phyloP scores from a whole-genome alignment of 139 green algal species.

The Marvania coccoides region DNA sequence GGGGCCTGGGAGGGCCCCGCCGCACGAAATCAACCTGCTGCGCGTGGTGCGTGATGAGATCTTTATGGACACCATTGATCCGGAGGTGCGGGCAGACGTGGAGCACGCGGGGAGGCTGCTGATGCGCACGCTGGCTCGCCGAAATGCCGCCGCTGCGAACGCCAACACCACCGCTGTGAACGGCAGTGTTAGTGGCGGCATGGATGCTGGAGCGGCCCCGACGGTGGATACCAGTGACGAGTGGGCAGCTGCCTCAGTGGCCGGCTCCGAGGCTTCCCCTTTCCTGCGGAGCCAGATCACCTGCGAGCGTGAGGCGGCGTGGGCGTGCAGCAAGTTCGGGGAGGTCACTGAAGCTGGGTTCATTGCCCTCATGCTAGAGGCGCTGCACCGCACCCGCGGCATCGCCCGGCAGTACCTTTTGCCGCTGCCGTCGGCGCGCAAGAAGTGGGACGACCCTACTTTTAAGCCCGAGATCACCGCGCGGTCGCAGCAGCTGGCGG shows the following conservation, averaged over 20 bases:
- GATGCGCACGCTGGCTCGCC: background rate
- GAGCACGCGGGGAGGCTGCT: constrained; percentile 39
- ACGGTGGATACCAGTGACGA: constrained; percentile 6
- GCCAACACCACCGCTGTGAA: background rate
- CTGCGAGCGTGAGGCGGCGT: background rate
- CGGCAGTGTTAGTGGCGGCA: background rate
- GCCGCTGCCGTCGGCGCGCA: constrained; percentile 31
- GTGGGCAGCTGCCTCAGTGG: background rate
- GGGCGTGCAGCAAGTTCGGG: background rate
- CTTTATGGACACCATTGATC: constrained; percentile 51
- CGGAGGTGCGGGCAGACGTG: constrained; percentile 53
- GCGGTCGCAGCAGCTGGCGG: constrained; percentile 43
- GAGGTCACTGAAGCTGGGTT: constrained; percentile 30
- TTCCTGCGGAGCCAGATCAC: too few relatives aligned
- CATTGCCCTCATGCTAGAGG: constrained; percentile 51
- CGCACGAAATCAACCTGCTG: constrained; percentile 36
- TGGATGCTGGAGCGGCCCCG: constrained; percentile 7
- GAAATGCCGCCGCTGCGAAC: background rate
- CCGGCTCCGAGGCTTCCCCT: background rate
- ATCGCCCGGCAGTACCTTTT: constrained; percentile 52
- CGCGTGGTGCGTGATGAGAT: constrained; percentile 43
- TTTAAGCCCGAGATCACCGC: constrained; percentile 55
- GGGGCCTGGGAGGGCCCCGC: constrained; percentile 1
- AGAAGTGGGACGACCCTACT: constrained; percentile 43
- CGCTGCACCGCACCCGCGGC: constrained; percentile 23